Conservation (phyloP, 768 basidiomycete species). For the Xerocomellus amylosporus region DNA sequence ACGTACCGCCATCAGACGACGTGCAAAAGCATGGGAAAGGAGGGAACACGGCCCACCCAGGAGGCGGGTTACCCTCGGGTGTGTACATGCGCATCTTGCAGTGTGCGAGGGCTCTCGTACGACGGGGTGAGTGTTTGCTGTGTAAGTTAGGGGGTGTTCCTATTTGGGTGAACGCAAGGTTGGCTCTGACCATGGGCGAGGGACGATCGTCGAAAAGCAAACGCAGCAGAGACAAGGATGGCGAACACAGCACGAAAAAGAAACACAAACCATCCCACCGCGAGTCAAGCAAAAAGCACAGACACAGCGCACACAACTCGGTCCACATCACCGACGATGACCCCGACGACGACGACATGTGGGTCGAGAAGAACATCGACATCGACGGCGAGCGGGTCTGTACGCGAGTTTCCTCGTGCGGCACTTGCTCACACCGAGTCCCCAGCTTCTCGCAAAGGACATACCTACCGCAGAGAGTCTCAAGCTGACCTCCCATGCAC, state of each 20-base stretch:
- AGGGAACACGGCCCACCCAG: too few species aligned
- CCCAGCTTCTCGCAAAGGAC: slow-evolving; percentile 61
- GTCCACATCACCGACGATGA: slow-evolving; percentile 64
- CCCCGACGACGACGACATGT: slow-evolving; percentile 68
- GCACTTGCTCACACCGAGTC: slow-evolving; percentile 5
- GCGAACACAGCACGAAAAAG: slow-evolving; percentile 52
- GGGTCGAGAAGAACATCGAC: slow-evolving; percentile 86
- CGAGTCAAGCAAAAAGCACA: slow-evolving; percentile 36
- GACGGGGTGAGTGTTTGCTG: too few species aligned
- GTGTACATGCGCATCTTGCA: too few species aligned
- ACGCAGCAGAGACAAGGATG: slow-evolving; percentile 36
- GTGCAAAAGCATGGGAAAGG: too few species aligned
- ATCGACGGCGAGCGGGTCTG: slow-evolving; percentile 72
- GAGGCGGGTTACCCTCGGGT: too few species aligned
- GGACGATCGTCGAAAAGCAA: slow-evolving; percentile 25
- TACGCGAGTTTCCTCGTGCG: slow-evolving; percentile 6
- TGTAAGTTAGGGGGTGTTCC: too few species aligned
- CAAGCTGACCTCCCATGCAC: slow-evolving; percentile 61
- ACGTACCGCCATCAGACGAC: too few species aligned
- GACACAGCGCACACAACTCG: slow-evolving; percentile 35
- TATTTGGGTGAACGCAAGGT: background rate
- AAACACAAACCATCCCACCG: slow-evolving; percentile 48
- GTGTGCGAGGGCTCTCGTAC: too few species aligned
- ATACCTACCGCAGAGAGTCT: slow-evolving; percentile 78
- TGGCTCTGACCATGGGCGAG: slow-evolving; percentile 22